Evolutionary conservation across 2,329 filamentous ascomycete genomes (phyloP).

Genomic region (Dendrostoma leiphaemia): DNA sequence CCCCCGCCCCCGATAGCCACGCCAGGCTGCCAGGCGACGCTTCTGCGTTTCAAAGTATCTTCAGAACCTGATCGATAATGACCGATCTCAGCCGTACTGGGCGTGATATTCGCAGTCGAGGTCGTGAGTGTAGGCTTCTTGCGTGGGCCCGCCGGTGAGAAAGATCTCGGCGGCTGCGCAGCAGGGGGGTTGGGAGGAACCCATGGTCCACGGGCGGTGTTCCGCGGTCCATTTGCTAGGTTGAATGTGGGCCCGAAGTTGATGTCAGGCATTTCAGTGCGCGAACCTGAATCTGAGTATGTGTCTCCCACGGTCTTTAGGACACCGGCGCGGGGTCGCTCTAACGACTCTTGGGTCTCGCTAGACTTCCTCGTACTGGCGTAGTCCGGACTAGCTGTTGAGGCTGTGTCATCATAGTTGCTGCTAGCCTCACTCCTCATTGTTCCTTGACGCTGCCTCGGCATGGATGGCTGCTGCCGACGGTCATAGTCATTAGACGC

Average conservation of each 20-base stretch:
- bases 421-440: constrained; percentile 40
- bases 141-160: constrained; percentile 30
- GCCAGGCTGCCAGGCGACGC: constrained; percentile 77
- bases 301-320: constrained; percentile 72
- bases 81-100: constrained; percentile 24
- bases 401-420: constrained; percentile 62
- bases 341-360: constrained; percentile 49
- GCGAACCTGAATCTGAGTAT: constrained; percentile 18
- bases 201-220: constrained; percentile 10
- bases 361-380: constrained; percentile 64
- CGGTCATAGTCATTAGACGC: constrained; percentile 21
- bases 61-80: constrained; percentile 48
- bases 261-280: constrained; percentile 65
- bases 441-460: constrained; percentile 34
- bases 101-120: constrained; percentile 17
- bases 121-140: constrained; percentile 18
- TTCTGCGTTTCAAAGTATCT: constrained; percentile 57
- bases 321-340: constrained; percentile 74
- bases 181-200: constrained; percentile 23
- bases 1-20: constrained; percentile 49
- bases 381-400: constrained; percentile 71
- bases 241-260: constrained; percentile 86
- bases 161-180: constrained; percentile 26
- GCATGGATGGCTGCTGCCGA: not conserved
- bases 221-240: constrained; percentile 15